These are phyloP conservation scores for Penicillium sp. DNA, from an alignment of 2,329 filamentous ascomycete species.

Conservation along the genomic window DNA sequence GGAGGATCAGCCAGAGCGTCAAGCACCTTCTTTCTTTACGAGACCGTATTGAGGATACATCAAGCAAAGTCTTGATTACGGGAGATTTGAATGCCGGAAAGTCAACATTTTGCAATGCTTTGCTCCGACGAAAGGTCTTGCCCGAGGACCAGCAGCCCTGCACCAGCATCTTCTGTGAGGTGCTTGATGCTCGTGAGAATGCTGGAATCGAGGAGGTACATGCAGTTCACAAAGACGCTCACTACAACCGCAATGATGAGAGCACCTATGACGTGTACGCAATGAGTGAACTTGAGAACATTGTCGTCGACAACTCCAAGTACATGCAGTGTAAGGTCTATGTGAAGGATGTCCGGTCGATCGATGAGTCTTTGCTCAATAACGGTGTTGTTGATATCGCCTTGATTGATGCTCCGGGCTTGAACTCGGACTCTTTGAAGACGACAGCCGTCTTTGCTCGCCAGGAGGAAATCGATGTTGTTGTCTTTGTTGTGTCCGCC, in stretches of 20 bases:
- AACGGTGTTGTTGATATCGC: constrained; percentile 98
- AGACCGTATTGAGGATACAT: constrained; percentile 94
- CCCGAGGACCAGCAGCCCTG: constrained; percentile 98
- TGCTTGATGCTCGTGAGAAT: constrained; percentile 89
- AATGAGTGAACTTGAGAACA: constrained; percentile 75
- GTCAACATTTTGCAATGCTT: constrained; percentile 98
- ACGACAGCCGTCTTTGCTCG: constrained; percentile 96
- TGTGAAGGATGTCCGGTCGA: constrained; percentile 81
- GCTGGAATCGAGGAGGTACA: constrained; percentile 91
- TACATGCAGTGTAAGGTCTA: constrained; percentile 98
- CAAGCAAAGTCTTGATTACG: constrained; percentile 93
- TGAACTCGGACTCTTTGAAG: constrained; percentile 95
- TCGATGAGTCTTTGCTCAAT: constrained; percentile 91
- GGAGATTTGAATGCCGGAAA: constrained; percentile 97
- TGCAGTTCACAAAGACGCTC: constrained; percentile 76
- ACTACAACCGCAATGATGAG: constrained; percentile 87
- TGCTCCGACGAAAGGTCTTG: constrained; percentile 84
- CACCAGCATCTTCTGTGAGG: constrained; percentile 97
- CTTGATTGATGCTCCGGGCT: constrained; percentile 89
- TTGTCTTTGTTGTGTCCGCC: constrained; percentile 96
- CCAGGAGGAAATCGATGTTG: constrained; percentile 97
- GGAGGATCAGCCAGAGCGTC: constrained; percentile 90
- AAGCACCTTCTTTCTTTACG: constrained; percentile 83
- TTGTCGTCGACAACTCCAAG: constrained; percentile 82
- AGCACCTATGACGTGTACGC: constrained; percentile 87